Percentiles rank a stretch among this genome's conserved stretches.
Evolutionary conservation across 148 eudicot genomes (phyloP).

Genomic region (Rheum nobile): DNA sequence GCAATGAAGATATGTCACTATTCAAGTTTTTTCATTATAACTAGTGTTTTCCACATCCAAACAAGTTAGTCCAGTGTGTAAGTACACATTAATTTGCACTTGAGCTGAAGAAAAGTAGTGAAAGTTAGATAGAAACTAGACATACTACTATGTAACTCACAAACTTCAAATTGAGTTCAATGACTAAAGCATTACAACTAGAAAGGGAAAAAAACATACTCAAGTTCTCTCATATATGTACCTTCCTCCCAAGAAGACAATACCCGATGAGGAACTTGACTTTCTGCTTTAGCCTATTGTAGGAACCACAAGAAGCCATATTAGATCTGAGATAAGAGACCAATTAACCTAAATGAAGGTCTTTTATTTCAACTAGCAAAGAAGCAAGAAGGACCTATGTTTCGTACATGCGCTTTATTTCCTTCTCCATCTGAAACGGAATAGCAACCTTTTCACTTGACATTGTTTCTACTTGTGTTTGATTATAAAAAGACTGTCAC

Average conservation of each 20-base stretch:
- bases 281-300: constrained; percentile 81
- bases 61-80: too few relatives aligned
- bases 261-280: constrained; percentile 66
- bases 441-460: constrained; percentile 97
- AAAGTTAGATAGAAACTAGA: too few relatives aligned
- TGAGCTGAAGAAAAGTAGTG: too few relatives aligned
- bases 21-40: too few relatives aligned
- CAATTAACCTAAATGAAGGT: not conserved
- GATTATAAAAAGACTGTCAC: constrained; percentile 82
- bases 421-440: constrained; percentile 92
- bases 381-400: constrained; percentile 39
- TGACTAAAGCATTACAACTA: not conserved
- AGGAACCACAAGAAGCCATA: not conserved
- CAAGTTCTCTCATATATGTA: constrained; percentile 82
- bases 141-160: not conserved
- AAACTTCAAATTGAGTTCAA: not conserved
- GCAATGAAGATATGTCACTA: too few relatives aligned
- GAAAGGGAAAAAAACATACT: constrained; percentile 39
- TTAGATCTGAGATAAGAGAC: not conserved
- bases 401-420: constrained; percentile 82
- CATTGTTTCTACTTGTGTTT: constrained; percentile 96
- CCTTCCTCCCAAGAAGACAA: constrained; percentile 95
- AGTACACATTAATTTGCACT: too few relatives aligned
- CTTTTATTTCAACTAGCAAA: not conserved
- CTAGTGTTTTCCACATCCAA: too few relatives aligned